These are phyloP conservation scores for Eucalyptus tenuipes DNA, from an alignment of 345 rosid species.

Conservation along the genomic window DNA sequence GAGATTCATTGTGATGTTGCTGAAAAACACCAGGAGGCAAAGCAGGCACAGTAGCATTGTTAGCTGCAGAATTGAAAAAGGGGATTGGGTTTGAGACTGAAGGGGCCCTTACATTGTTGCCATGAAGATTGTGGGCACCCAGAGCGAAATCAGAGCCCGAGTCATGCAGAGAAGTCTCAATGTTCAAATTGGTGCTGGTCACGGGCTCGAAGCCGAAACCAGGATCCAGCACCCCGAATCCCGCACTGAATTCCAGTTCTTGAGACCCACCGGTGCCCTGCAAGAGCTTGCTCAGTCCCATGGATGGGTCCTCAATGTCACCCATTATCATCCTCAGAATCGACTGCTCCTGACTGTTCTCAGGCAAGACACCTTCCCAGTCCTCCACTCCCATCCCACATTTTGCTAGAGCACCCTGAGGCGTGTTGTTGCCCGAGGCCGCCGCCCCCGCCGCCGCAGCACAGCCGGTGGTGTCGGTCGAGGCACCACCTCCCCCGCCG, in stretches of 20 bases:
- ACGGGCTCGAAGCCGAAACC: not conserved
- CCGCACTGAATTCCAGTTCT: not conserved
- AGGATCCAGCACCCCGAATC: not conserved
- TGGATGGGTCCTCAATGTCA: conserved; percentile 30
- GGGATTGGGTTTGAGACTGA: not conserved
- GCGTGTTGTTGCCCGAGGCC: not conserved
- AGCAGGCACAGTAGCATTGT: not conserved
- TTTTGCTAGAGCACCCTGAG: not conserved
- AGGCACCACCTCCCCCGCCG: not conserved
- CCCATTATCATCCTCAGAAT: conserved; percentile 34
- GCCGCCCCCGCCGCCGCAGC: not conserved
- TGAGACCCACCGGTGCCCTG: conserved; percentile 1
- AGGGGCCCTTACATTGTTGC: not conserved
- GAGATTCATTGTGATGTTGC: conserved; percentile 12
- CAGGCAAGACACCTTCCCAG: conserved; percentile 42
- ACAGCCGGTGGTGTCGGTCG: not conserved
- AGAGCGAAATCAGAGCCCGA: not conserved
- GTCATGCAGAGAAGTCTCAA: not conserved
- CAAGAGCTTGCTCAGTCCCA: conserved; percentile 31
- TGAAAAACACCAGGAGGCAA: conserved; percentile 4
- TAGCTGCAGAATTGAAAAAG: not conserved
- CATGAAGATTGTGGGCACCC: not conserved
- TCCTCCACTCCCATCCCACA: conserved; percentile 35
- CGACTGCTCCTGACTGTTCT: conserved; percentile 30
- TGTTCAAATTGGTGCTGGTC: not conserved